These are phyloP conservation scores for Dioscorea alata DNA, from an alignment of 106 monocot genomes.

Conservation along the genomic window DNA sequence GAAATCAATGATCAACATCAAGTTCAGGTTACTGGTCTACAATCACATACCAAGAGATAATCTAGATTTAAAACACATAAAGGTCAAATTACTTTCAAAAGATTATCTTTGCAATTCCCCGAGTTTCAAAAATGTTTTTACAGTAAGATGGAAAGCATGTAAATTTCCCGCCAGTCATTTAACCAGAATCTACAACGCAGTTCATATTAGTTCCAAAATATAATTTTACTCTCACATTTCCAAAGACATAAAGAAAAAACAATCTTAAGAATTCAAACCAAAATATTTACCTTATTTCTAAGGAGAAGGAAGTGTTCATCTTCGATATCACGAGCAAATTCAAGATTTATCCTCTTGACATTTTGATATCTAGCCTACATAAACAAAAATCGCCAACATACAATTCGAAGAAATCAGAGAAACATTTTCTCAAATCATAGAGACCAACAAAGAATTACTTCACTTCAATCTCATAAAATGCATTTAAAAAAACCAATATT, in stretches of 20 bases:
- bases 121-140: not conserved
- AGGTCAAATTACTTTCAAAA: not conserved
- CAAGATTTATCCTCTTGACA: slow-evolving; percentile 63
- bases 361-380: slow-evolving; percentile 63
- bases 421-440: not conserved
- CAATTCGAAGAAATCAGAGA: not conserved
- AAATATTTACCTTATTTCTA: slow-evolving; percentile 41
- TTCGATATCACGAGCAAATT: slow-evolving; percentile 80
- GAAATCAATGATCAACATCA: not conserved
- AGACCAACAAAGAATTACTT: not conserved
- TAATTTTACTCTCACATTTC: not conserved
- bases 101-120: not conserved
- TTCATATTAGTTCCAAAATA: not conserved
- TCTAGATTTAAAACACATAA: not conserved
- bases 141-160: not conserved
- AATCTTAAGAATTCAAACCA: not conserved
- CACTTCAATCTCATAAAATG: not conserved
- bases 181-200: not conserved
- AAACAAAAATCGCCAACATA: slow-evolving; percentile 1
- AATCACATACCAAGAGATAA: not conserved
- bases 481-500: not conserved
- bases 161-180: not conserved
- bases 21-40: not conserved
- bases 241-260: not conserved
- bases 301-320: slow-evolving; percentile 68